phyloP scores from a whole-genome alignment of 345 rosid species.

The Lenwebbia sp. region DNA sequence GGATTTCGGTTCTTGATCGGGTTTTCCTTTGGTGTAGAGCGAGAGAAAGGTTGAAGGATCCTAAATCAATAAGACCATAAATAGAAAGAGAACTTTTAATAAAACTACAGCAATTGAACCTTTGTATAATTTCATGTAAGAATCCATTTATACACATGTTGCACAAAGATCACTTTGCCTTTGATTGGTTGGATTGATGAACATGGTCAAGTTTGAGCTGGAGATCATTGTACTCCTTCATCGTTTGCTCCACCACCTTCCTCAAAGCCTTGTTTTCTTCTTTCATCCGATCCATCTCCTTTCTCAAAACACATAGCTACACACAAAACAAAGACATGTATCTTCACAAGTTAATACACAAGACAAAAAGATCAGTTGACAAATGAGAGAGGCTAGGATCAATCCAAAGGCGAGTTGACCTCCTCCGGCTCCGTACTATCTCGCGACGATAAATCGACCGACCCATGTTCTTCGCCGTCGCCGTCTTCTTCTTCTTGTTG shows the following conservation, averaged over 20 bases:
- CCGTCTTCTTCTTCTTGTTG: background rate
- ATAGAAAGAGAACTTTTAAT: background rate
- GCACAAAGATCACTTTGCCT: constrained; percentile 1
- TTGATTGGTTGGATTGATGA: constrained; percentile 25
- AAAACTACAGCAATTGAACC: background rate
- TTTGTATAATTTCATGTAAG: background rate
- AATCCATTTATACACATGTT: background rate
- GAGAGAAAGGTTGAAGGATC: constrained; percentile 15
- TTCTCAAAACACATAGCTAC: constrained; percentile 30
- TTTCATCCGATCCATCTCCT: constrained; percentile 46
- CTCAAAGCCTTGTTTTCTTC: constrained; percentile 51
- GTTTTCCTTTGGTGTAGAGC: constrained; percentile 1
- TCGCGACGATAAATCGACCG: background rate
- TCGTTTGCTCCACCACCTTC: constrained; percentile 42
- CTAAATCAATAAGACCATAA: background rate
- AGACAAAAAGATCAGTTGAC: background rate
- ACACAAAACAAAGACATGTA: background rate
- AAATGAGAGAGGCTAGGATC: background rate
- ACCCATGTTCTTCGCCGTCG: background rate
- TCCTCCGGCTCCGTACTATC: constrained; percentile 12
- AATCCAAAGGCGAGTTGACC: constrained; percentile 2
- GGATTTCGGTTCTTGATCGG: constrained; percentile 2
- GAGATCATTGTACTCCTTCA: constrained; percentile 45
- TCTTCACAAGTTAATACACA: background rate
- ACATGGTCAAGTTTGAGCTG: constrained; percentile 28